Evolutionary conservation across 495 filamentous ascomycete species (phyloP), one percentile per base, ranked within the genome.

Genomic region (Bombardia bombarda): DNA sequence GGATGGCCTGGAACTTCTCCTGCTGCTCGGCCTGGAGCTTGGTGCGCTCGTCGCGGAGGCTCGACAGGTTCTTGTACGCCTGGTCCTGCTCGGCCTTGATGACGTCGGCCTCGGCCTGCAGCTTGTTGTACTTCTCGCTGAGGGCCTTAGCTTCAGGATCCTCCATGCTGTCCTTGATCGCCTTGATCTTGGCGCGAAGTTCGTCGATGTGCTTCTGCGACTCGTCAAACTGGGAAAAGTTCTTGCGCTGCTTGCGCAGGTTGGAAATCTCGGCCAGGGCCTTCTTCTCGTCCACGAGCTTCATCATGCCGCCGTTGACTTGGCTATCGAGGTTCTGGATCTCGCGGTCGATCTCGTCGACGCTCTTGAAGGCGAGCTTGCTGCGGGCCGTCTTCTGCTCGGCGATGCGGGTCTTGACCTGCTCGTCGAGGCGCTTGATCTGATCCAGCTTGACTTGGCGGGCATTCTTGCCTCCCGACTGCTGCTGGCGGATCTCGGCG

Each of bases 201-300:
- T 84, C 78, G 57, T 90, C 82, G 57, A 98, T 97, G 18, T 68
- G 72, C 72, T 87, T 87, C 64, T 96, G 84, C 17, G 73, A 67
- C 28, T 85, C 81, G 16, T 90, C 86, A 56, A 97, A 81, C 26
- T 77, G 77, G 35, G 78, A 79, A 54, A 97, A 95, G 62, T 77
- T 81, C 79, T 95, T 97, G 63, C 84, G 82, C 61, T 84, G 80
- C 73, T 89, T 94, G 58, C 84, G 80, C 48, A 96, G 68, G 61
- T 65, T 84, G 35, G 82, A 83, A 42, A 93, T 79, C 50, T 95
- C 87, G 16, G 74, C 63, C 1, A 97, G 71, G 4, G 88, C 85
- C 74, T 94, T 96, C 75, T 86, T 90, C 78, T 97, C 93, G 47
- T 97, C 92, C 3, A 96, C 93, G 42, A 99, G 63, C 55, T 87